A percentile compares a stretch with the other conserved stretches of the same genome.
Conservation (phyloP, 1,139 yeast genomes). For the Arxiozyma slooffiae region DNA sequence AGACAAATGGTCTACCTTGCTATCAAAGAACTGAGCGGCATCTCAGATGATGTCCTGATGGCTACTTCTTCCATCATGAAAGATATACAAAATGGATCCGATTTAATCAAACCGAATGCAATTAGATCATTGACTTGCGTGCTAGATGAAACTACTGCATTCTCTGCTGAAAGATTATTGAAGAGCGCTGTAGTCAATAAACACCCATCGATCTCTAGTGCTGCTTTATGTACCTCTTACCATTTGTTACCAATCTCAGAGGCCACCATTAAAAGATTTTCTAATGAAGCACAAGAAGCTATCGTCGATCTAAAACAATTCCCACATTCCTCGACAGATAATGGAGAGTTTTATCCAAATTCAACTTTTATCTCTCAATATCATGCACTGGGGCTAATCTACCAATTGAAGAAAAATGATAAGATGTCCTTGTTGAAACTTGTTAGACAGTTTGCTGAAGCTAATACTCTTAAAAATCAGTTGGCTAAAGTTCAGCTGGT, state of each 20-base stretch:
- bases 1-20: constrained; percentile 92
- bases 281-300: constrained; percentile 88
- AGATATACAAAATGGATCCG: constrained; percentile 85
- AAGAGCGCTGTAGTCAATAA: constrained; percentile 88
- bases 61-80: constrained; percentile 97
- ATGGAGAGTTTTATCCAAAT: constrained; percentile 39
- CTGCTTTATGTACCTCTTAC: constrained; percentile 86
- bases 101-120: constrained; percentile 86
- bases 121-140: constrained; percentile 85
- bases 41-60: constrained; percentile 90
- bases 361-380: constrained; percentile 83
- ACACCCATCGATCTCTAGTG: constrained; percentile 80
- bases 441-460: constrained; percentile 64
- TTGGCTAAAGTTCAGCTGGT: constrained; percentile 79
- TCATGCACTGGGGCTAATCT: constrained; percentile 87
- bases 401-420: constrained; percentile 82
- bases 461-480: constrained; percentile 57
- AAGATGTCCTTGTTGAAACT: constrained; percentile 89
- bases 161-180: constrained; percentile 87
- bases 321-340: constrained; percentile 34
- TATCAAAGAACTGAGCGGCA: constrained; percentile 75
- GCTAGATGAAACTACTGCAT: constrained; percentile 84
- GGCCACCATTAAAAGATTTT: constrained; percentile 86
- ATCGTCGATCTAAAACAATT: constrained; percentile 56
- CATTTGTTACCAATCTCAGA: constrained; percentile 82